These are phyloP conservation scores for Huntiella bhutanensis DNA, from an alignment of 2,329 filamentous ascomycete genomes.

Conservation along the genomic window DNA sequence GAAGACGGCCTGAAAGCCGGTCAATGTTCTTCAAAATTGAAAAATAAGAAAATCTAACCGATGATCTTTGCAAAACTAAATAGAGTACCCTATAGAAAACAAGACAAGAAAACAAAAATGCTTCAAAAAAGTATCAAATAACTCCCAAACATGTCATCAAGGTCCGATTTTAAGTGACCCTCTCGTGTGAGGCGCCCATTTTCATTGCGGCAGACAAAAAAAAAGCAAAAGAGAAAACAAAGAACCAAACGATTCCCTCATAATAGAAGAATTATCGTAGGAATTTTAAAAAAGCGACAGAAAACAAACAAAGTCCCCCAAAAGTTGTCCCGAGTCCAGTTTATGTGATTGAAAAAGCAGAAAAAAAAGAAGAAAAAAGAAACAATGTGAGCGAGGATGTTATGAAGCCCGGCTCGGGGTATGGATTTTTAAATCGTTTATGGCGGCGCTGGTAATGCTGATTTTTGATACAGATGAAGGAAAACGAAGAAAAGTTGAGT, in stretches of 20 bases:
- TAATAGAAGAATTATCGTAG: neutral
- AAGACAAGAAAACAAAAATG: neutral
- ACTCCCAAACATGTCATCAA: slow-evolving; percentile 3
- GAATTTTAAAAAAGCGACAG: neutral
- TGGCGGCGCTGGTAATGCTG: slow-evolving; percentile 8
- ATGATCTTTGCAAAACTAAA: neutral
- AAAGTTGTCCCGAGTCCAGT: neutral
- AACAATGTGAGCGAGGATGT: no score
- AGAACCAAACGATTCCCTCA: neutral
- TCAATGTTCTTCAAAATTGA: neutral
- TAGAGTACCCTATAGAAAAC: neutral
- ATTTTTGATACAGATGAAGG: slow-evolving; percentile 9
- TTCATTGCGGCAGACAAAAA: no score
- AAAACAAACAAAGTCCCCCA: neutral
- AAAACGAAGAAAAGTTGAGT: neutral
- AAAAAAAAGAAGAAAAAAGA: no score
- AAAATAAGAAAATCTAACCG: neutral
- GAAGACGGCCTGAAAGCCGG: neutral
- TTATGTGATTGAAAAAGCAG: neutral
- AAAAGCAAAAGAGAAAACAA: neutral
- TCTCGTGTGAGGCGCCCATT: slow-evolving; percentile 1
- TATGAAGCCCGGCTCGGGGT: no score
- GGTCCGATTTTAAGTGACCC: slow-evolving; percentile 1
- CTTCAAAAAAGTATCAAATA: slow-evolving; percentile 1
- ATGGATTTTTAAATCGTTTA: no score